Base-by-base conservation (phyloP, 352 stramenopile species). In the Phytophthora cactorum region DNA sequence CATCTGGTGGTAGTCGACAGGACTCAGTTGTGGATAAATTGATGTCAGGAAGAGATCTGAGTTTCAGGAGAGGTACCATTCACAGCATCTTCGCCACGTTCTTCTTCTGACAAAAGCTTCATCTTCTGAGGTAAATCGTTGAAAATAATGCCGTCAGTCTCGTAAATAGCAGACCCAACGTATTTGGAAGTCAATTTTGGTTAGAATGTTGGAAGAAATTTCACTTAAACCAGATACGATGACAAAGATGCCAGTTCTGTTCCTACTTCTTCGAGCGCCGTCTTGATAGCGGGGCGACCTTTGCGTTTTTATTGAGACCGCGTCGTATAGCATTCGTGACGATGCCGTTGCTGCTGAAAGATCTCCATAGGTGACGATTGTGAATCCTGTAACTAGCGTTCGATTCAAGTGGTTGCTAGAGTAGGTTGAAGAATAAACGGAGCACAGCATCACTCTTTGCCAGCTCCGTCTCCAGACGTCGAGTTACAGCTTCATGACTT, bases 281-380 rank as follows among this genome's bases (percentile, higher is more conserved):
- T 4, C 15, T 63, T 63, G 45, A 55, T 75, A 25, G 45, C 61
- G 0, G 14, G 12, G 2, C 45, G 54, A 22, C 5, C 6, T 17
- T 65, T 68, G 2, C 51, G 11, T 27, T 75, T 75, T 77, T 75
- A 90, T 32, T 81, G 57, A 17, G 81, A 89, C 6, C 81, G 79
- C 36, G 82, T 70, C 9, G 47, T 70, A 28, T 82, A 91, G 55
- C 83, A 90, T 66, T 86, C 77, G 29, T 91, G 81, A 17, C 59
- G 79, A 61, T 90, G 83, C 3, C 31, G 70, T 15, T 90, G 68
- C 9, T 70, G 69, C 34, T 72, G 58, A 25, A 86, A 89, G 3
- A 10, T 14, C 10, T 66, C 25, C 8, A 49, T 38, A 3, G 59
- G 17, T 2, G 44, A 14, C 14, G 36, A 8, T 12, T 4, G 36